Percentiles rank a stretch among this genome's conserved stretches.
These are phyloP conservation scores for Aspergillus leporis DNA, from an alignment of 495 filamentous ascomycete species.

Conservation along the genomic window DNA sequence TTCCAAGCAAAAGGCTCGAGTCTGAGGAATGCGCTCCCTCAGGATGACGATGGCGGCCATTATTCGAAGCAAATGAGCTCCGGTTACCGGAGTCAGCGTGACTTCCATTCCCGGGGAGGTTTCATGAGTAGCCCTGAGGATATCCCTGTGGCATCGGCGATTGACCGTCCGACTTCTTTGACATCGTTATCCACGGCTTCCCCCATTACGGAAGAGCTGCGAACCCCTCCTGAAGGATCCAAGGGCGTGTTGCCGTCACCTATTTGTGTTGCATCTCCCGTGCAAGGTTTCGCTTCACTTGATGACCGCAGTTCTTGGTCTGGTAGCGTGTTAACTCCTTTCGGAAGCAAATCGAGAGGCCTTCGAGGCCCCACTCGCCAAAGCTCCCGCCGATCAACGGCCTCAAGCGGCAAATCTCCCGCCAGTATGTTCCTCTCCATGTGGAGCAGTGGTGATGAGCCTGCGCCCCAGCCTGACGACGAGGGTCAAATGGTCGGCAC, in stretches of 20 bases:
- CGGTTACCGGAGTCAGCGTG: constrained; percentile 25
- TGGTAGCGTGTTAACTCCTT: constrained; percentile 39
- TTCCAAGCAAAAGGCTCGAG: constrained; percentile 44
- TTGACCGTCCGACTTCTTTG: constrained; percentile 56
- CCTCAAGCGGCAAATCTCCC: constrained; percentile 52
- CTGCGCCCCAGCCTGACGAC: constrained; percentile 57
- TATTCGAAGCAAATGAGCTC: constrained; percentile 20
- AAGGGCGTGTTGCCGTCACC: constrained; percentile 56
- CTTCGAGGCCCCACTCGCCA: constrained; percentile 39
- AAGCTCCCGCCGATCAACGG: constrained; percentile 46
- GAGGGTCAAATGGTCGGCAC: constrained; percentile 74
- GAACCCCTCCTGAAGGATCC: constrained; percentile 49
- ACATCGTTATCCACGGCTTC: constrained; percentile 61
- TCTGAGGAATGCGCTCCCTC: constrained; percentile 41
- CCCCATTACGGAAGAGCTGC: constrained; percentile 50
- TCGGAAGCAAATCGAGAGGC: constrained; percentile 45
- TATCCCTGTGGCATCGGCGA: constrained; percentile 21
- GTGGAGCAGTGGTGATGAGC: constrained; percentile 50
- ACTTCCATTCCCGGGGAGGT: constrained; percentile 30
- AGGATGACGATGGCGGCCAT: constrained; percentile 29
- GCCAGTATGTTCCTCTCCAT: constrained; percentile 61
- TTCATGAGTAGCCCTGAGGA: constrained; percentile 26
- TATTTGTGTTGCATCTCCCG: constrained; percentile 46
- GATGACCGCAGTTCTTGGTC: constrained; percentile 53
- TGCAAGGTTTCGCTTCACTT: constrained; percentile 44